Base-by-base conservation (phyloP, 768 basidiomycete genomes). In the Auriscalpium microsporum region DNA sequence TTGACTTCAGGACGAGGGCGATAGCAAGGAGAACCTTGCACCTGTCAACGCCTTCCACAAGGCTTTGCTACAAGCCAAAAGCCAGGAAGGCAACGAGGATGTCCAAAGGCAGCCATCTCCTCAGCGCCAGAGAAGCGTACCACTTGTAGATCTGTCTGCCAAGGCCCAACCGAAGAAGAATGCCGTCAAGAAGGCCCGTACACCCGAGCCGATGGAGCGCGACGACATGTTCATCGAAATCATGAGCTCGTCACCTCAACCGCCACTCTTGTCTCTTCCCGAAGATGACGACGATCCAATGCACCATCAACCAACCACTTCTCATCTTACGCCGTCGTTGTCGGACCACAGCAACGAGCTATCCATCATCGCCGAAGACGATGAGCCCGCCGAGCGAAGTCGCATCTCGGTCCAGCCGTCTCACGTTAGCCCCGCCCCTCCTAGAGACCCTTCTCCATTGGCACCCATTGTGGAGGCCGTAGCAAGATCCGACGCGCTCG, bases 291-390 rank as follows among this genome's bases (percentile, higher is more conserved):
- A 54, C 9, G 53, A 54, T 13, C 33, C 28, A 17, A 14, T 14
- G 10, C 33, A 9, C 42, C 28, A 45, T 34, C 38, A 23, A 35
- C 33, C 33, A 37, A 5, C 23, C 16, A 17, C 19, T 2, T 34
- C 48, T 16, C 16, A 53, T 42, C 45, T 57, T 35, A 13, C 51
- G 8, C 48, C 37, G 14, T 11, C 16, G 67, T 61, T 63, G n/a
- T 59, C 44, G 14, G 57, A 52, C 6, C n/a, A 11, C 14, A 47
- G 56, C 38, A 76, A 74, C 45, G 78, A 82, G 50, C 68, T 90
- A 37, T 89, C 86, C 33, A 75, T 85, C 53, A 87, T 88, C 53
- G 81, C 77, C 0, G 87, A 88, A 69, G 86, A 80, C 52, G 87
- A 90, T 48, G 55, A 54, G 44, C 72, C 71, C 2, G 67, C 67